Evolutionary conservation across 1,139 yeast genomes (phyloP).

Genomic region (Ogataea hybrid): DNA sequence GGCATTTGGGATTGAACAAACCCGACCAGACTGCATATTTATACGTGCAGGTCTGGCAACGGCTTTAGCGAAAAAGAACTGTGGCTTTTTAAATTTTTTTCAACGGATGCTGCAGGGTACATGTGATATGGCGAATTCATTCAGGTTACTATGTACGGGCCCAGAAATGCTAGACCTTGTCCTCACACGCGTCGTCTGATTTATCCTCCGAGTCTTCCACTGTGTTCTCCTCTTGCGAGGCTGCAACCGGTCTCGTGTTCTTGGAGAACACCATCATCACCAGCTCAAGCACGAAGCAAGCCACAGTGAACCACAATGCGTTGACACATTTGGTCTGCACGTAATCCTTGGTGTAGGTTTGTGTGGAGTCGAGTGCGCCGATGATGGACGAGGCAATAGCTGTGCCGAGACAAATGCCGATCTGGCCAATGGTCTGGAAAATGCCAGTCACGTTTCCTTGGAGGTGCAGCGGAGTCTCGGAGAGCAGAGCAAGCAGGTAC

Average conservation of each 20-base stretch:
- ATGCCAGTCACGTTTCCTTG: constrained; percentile 35
- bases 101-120: neutral
- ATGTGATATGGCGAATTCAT: neutral
- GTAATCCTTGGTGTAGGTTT: neutral
- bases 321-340: constrained; percentile 3
- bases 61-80: neutral
- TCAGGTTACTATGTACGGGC: neutral
- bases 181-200: neutral
- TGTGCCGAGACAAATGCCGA: constrained; percentile 28
- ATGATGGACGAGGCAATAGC: constrained; percentile 18
- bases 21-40: neutral
- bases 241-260: neutral
- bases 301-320: constrained; percentile 7
- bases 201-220: neutral
- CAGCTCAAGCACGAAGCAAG: constrained; percentile 2
- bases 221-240: neutral
- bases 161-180: neutral
- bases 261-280: constrained; percentile 3
- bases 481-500: constrained; percentile 23
- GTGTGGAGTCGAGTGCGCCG: constrained; percentile 6
- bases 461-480: constrained; percentile 31
- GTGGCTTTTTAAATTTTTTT: neutral
- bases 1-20: neutral
- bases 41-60: neutral
- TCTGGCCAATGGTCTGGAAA: constrained; percentile 31